A percentile compares a stretch with the other conserved stretches of the same genome.
These are phyloP conservation scores for Udeniomyces megalosporus DNA, from an alignment of 768 basidiomycete genomes.

Conservation along the genomic window DNA sequence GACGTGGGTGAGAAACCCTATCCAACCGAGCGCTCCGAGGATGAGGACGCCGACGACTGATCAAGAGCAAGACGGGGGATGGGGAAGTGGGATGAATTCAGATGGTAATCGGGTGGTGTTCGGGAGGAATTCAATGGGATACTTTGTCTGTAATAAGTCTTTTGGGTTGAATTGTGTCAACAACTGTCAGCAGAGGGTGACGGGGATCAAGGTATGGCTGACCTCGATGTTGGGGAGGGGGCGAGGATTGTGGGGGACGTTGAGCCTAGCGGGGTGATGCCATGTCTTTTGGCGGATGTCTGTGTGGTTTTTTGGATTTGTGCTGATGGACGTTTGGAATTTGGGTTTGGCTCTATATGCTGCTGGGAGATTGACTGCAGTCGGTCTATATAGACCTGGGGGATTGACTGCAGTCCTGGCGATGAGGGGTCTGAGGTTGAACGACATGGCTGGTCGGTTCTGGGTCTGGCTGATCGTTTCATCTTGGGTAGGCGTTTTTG, in stretches of 20 bases:
- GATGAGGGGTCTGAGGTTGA: too few relatives aligned
- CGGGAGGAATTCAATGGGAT: not conserved
- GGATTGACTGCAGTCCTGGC: too few relatives aligned
- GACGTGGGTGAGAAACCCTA: constrained; percentile 7
- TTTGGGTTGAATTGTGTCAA: not conserved
- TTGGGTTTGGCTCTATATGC: too few relatives aligned
- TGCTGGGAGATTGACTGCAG: too few relatives aligned
- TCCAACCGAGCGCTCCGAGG: not conserved
- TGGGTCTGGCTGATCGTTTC: too few relatives aligned
- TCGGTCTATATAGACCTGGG: too few relatives aligned
- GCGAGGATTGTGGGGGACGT: not conserved
- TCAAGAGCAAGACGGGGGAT: not conserved
- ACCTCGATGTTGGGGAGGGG: not conserved
- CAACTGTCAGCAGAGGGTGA: not conserved
- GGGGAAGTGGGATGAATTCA: too few relatives aligned
- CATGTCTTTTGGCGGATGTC: not conserved
- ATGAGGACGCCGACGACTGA: not conserved
- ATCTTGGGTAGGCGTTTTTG: too few relatives aligned
- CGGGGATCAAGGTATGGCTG: not conserved
- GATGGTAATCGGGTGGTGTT: not conserved
- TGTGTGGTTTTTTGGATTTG: too few relatives aligned
- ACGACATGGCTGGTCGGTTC: too few relatives aligned
- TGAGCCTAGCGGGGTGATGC: not conserved
- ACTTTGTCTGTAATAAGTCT: not conserved
- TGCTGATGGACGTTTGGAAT: too few relatives aligned